Conservation (phyloP, 129 eudicot species). For the Daucus carota region DH1_v3.0 NC_030385.2:26562501-26563000, state of each 20-base stretch:
- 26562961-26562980: constrained; percentile 45
- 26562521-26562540: background rate
- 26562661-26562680: no score
- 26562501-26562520: no score
- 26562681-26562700: background rate
- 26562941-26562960: constrained; percentile 23
- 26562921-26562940: constrained; percentile 13
- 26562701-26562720: no score
- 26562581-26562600: background rate
- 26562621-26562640: no score
- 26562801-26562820: no score
- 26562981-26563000: constrained; percentile 48
- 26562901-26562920: background rate
- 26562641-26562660: background rate
- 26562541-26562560: background rate
- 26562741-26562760: no score
- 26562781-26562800: background rate
- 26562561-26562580: no score
- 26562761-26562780: background rate
- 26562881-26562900: background rate
- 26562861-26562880: background rate
- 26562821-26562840: background rate
- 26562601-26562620: no score
- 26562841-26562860: background rate
- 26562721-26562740: no score